Base-by-base conservation (phyloP, 2,329 filamentous ascomycete species). In the Aureobasidium leucospermi region DNA sequence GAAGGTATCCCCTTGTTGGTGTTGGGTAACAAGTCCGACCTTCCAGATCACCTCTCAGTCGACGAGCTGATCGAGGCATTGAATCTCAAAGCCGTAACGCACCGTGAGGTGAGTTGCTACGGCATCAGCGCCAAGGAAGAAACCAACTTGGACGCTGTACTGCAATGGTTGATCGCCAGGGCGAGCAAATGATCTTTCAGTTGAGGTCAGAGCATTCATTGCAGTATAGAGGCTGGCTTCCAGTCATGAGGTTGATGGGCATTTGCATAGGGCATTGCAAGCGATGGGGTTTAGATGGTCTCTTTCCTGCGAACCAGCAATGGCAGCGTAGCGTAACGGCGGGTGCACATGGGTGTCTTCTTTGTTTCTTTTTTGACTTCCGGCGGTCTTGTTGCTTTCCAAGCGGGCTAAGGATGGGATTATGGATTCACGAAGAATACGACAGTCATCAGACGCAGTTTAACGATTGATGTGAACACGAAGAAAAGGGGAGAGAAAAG, bases 51-150 rank as follows among this genome's bases (percentile, higher is more conserved):
- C 75, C 78, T 96, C 64, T 89, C 88, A 32, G 93, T 97, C 43
- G 94, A 99, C 72, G 91, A 97, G 74, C 77, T 99, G 71, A 97
- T 99, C 76, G 93, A 96, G 62, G 87, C 87, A 63, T 82, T 99
- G 75, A 87, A 96, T 68, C 82, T 99, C 60, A 96, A 94, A 73
- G 85, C 84, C 66, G 91, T 99, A 72, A 88, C 86, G 62, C 87
- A 90, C 69, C 89, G 94, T 59, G 94, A 99, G 75, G 93, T 99
- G 67, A 96, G 90, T 77, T 97, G 94, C 77, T 99, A 99, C 75
- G 93, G 93, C 63, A 96, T 99, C 77, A 96, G 92, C 73, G 94
- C 93, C 62, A 97, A 97, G 75, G 93, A 97, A 73, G 94, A 99
- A 77, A 99, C 93, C 60, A 99, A 99, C 76, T 85, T 99, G 65